Percentiles rank a stretch among this genome's conserved stretches.
Conservation (phyloP, 1,284 basidiomycete species). For the Rhodotorula sp. region DNA sequence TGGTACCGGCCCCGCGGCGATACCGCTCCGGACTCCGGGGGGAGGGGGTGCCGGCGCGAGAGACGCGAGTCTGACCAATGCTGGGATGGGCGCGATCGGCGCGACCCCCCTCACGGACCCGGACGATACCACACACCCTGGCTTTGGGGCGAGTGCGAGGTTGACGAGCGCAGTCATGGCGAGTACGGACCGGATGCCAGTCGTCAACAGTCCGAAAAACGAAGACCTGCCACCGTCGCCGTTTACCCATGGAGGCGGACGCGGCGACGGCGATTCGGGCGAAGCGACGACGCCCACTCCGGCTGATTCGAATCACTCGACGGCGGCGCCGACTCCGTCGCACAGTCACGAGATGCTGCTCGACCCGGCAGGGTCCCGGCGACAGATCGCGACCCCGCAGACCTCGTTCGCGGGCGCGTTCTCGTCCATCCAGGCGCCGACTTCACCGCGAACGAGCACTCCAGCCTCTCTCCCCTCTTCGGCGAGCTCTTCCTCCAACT, state of each 20-base stretch:
- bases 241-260: constrained; percentile 7
- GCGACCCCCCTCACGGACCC: constrained; percentile 25
- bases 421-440: constrained; percentile 25
- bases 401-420: constrained; percentile 30
- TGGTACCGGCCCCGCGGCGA: background rate
- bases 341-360: constrained; percentile 5
- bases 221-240: constrained; percentile 26
- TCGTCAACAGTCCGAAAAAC: constrained; percentile 25
- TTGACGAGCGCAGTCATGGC: constrained; percentile 37
- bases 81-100: constrained; percentile 26
- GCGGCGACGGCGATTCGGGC: background rate
- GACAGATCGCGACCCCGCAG: constrained; percentile 11
- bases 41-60: background rate
- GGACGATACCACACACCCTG: constrained; percentile 39
- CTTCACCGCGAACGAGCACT: background rate
- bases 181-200: constrained; percentile 38
- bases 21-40: background rate
- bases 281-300: constrained; percentile 5
- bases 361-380: background rate
- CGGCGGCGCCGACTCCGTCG: background rate
- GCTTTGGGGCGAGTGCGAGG: constrained; percentile 23
- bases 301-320: background rate
- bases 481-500: background rate
- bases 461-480: constrained; percentile 5
- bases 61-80: constrained; percentile 16